Evolutionary conservation across 805 yeast species (phyloP), one percentile per base, ranked within the genome.

Genomic region (Debaryomyces prosopidis): DNA sequence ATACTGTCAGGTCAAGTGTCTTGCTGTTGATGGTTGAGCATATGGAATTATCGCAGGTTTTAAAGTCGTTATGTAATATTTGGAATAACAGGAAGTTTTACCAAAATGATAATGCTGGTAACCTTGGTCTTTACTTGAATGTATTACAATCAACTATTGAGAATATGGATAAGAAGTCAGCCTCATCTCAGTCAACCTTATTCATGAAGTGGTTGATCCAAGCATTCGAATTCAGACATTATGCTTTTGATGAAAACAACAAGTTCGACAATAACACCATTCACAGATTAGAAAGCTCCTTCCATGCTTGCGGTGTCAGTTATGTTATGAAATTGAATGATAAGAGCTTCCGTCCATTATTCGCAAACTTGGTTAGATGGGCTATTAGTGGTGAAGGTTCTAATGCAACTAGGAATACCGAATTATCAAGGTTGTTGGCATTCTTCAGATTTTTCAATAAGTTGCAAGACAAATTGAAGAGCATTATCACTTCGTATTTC

Each of bases 241-340:
- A 61, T 42, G 74, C 79, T 37, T 71, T 65, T 18, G 32, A 40
- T 7, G 43, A 36, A 10, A 47, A 53, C 20, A 46, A 48, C 42
- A 60, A 62, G 46, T 84, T 84, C 60, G 90, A 84, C 57, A 76
- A 69, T 51, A 88, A 88, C 59, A 84, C 96, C 10, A 73, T 87
- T 52, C 83, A 86, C 62, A 79, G 96, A 54, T 80, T 92, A 51
- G 98, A 92, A 62, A 76, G 89, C 15, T 77, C 85, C 9, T 80
- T 86, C 60, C 85, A 87, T 55, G 72, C 78, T 32, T 80, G 90
- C 60, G 91, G 87, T 16, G 81, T 92, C 52, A 73, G 73, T 18
- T 84, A 82, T 54, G 95, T 92, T 15, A 77, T 94, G 84, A 91
- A 92, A 66, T 78, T 94, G 68, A 94, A 94, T 62, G 99, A 94